phyloP scores from a whole-genome alignment of 352 stramenopile species.

The Plasmopara viticola region DNA sequence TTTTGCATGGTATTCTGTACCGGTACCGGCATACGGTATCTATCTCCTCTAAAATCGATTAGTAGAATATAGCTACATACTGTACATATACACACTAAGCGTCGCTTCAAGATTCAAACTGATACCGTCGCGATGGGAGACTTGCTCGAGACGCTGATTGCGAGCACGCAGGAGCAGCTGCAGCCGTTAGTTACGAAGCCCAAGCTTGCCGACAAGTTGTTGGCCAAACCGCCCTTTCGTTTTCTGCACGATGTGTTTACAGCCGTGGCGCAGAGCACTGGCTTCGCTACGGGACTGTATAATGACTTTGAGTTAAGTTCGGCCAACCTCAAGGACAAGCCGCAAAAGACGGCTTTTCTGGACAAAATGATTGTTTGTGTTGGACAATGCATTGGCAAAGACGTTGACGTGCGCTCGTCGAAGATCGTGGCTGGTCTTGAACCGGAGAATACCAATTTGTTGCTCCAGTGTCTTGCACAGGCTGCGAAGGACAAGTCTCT shows the following conservation, averaged over 20 bases:
- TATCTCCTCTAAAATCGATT: no score
- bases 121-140: slow-evolving; percentile 33
- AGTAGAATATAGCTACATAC: no score
- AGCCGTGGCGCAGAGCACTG: slow-evolving; percentile 75
- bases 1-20: no score
- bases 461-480: slow-evolving; percentile 63
- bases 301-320: slow-evolving; percentile 73
- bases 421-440: slow-evolving; percentile 86
- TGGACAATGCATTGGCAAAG: slow-evolving; percentile 46
- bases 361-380: slow-evolving; percentile 86
- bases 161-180: slow-evolving; percentile 77
- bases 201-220: slow-evolving; percentile 93
- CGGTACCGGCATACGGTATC: no score
- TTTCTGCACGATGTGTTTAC: slow-evolving; percentile 95
- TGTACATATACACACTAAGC: background rate
- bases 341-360: slow-evolving; percentile 79
- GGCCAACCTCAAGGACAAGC: slow-evolving; percentile 82
- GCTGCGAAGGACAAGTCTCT: slow-evolving; percentile 51
- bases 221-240: slow-evolving; percentile 94
- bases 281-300: slow-evolving; percentile 84
- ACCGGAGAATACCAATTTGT: slow-evolving; percentile 78
- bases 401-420: slow-evolving; percentile 67
- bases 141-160: slow-evolving; percentile 58
- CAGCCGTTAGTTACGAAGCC: slow-evolving; percentile 90
- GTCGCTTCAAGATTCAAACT: slow-evolving; percentile 5